Base-by-base conservation (phyloP, 2,329 filamentous ascomycete genomes). In the Aureobasidium sp. region DNA sequence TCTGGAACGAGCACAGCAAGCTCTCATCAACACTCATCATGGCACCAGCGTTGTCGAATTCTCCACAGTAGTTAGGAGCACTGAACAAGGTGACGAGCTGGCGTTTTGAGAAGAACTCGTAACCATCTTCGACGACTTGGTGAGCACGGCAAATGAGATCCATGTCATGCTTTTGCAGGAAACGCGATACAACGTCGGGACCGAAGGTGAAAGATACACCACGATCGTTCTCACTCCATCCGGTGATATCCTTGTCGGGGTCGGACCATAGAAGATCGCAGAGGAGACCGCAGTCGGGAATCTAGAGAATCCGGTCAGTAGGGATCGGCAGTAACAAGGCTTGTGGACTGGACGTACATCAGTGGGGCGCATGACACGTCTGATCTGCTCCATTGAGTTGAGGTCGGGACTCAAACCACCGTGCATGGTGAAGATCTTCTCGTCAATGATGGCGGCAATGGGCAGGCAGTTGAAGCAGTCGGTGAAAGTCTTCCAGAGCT, bases 11-110 rank as follows among this genome's bases (percentile, higher is more conserved):
- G 83, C 94, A 99, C 72, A 99, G 83, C 77, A 99, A 80, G 77
- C 92, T 97, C 83, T 97, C 94, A 75, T 97, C 94, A 43, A 99
- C 94, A 74, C 92, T 97, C 94, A 99, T 97, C 93, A 99, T 97
- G 67, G 94, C 94, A 75, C 94, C 94, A 59, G 93, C 93, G 74
- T 99, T 99, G 82, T 99, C 94, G 74, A 99, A 99, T 80, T 99
- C 94, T 77, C 93, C 93, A 72, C 93, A 99, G 82, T 99, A 99
- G 81, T 99, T 99, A 69, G 94, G 94, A 59, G 94, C 94, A 73
- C 91, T 96, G 82, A 99, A 99, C 63, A 99, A 82, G 63, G 94
- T 99, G 66, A 99, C 94, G 67, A 99, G 82, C 77, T 97, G 93
- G 70, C 94, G 88, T 81, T 97, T 97, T 65, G 92, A 96, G 82